These are phyloP conservation scores for Linum trigynum DNA, from an alignment of 345 rosid species.

Conservation along the genomic window DNA sequence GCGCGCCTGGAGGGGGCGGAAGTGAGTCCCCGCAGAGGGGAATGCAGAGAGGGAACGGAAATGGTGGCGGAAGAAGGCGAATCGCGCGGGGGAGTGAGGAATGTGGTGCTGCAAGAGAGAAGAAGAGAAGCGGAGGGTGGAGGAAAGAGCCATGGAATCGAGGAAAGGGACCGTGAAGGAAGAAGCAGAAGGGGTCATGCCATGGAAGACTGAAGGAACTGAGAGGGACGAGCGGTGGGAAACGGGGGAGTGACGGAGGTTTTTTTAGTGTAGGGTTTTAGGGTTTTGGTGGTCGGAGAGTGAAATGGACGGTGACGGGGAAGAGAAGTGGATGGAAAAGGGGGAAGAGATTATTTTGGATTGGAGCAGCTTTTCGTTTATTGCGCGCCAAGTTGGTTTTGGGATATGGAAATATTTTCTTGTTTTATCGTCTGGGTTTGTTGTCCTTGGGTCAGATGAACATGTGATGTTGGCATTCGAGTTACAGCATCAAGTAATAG, in stretches of 20 bases:
- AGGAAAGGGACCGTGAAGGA: conserved; percentile 20
- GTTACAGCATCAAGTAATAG: too few relatives aligned
- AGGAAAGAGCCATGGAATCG: conserved; percentile 45
- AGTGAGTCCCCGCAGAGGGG: conserved; percentile 14
- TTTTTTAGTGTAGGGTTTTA: neutral
- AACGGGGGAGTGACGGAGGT: neutral
- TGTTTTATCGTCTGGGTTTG: too few relatives aligned
- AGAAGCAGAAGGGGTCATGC: conserved; percentile 31
- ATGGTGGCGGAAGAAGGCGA: conserved; percentile 23
- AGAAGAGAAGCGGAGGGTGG: conserved; percentile 61
- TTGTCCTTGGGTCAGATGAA: too few relatives aligned
- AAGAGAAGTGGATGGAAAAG: neutral
- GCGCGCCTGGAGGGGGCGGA: conserved; percentile 14
- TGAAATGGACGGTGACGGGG: neutral
- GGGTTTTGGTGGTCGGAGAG: neutral
- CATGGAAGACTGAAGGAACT: conserved; percentile 8
- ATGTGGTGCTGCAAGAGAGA: conserved; percentile 37
- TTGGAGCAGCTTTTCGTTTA: too few relatives aligned
- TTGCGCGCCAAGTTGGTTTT: too few relatives aligned
- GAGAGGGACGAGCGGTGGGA: neutral
- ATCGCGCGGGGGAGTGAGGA: conserved; percentile 16
- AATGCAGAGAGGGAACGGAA: conserved; percentile 31
- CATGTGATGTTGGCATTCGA: too few relatives aligned
- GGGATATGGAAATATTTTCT: too few relatives aligned
- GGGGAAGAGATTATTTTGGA: too few relatives aligned